Evolutionary conservation across 106 monocot species (phyloP).

Genomic region (Chionographis japonica): DNA sequence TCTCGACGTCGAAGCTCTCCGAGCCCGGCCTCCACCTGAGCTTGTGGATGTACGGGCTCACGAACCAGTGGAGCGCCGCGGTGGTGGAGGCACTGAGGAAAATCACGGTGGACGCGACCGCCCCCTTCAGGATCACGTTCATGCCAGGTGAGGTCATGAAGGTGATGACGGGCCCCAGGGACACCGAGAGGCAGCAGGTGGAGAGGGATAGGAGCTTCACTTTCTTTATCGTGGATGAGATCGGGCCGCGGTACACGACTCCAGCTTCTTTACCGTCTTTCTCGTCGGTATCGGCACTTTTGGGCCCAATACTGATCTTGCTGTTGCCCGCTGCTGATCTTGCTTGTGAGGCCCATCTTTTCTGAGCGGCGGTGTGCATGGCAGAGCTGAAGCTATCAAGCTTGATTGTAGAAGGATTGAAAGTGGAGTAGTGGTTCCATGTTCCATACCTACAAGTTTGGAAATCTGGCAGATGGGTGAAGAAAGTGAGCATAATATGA

Average conservation of each 20-base stretch:
- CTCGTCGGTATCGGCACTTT: slow-evolving; percentile 14
- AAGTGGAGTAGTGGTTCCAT: slow-evolving; percentile 15
- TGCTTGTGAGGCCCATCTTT: slow-evolving; percentile 43
- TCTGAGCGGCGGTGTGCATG: slow-evolving; percentile 27
- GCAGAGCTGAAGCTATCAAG: not conserved
- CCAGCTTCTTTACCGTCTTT: slow-evolving; percentile 40
- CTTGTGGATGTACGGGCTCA: slow-evolving; percentile 91
- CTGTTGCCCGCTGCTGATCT: slow-evolving; percentile 21
- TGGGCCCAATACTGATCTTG: slow-evolving; percentile 91
- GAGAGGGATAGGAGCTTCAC: slow-evolving; percentile 95
- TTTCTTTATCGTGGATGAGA: slow-evolving; percentile 91
- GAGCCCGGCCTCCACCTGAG: slow-evolving; percentile 90
- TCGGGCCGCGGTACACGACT: slow-evolving; percentile 71
- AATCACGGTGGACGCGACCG: slow-evolving; percentile 82
- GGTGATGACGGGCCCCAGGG: slow-evolving; percentile 90
- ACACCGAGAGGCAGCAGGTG: slow-evolving; percentile 94
- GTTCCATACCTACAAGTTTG: slow-evolving; percentile 17
- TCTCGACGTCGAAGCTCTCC: slow-evolving; percentile 69
- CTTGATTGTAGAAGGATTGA: slow-evolving; percentile 9
- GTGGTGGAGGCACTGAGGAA: slow-evolving; percentile 90
- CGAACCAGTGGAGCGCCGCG: slow-evolving; percentile 91
- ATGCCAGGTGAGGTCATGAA: slow-evolving; percentile 96
- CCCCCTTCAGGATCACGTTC: slow-evolving; percentile 92
- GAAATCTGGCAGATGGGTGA: slow-evolving; percentile 7
- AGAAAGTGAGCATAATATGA: not conserved